phyloP scores from a whole-genome alignment of 345 rosid genomes.

The Murraya koenigii region DNA sequence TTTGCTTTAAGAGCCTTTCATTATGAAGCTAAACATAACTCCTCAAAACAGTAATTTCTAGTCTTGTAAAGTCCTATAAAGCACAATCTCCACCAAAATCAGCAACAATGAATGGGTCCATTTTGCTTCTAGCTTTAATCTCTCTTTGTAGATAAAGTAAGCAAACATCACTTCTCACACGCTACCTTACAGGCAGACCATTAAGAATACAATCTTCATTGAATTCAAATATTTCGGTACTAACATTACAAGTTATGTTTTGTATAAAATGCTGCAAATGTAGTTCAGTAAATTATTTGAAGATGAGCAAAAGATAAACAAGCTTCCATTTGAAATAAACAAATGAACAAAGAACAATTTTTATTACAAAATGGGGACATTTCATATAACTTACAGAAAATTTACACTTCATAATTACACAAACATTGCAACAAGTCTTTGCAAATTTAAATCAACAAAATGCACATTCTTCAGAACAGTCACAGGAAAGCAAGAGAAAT shows the following conservation, averaged over 20 bases:
- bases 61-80: conserved; percentile 16
- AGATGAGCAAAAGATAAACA: conserved; percentile 2
- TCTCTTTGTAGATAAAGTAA: background rate
- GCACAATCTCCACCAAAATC: conserved; percentile 24
- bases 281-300: background rate
- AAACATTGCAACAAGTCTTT: conserved; percentile 29
- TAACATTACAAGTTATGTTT: background rate
- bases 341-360: background rate
- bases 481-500: conserved; percentile 17
- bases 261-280: background rate
- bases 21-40: conserved; percentile 31
- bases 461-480: conserved; percentile 31
- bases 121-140: conserved; percentile 16
- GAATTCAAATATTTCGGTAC: background rate
- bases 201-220: conserved; percentile 3
- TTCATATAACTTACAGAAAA: conserved; percentile 43
- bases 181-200: background rate
- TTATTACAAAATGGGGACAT: conserved; percentile 25
- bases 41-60: conserved; percentile 22
- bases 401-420: conserved; percentile 53
- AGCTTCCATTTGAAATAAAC: background rate
- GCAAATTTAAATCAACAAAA: conserved; percentile 26
- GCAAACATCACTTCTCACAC: background rate
- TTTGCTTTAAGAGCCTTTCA: conserved; percentile 39
- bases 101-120: conserved; percentile 27